Evolutionary conservation across 2,329 filamentous ascomycete species (phyloP), one percentile per base, ranked within the genome.

Genomic region (Epichloe aotearoae): DNA sequence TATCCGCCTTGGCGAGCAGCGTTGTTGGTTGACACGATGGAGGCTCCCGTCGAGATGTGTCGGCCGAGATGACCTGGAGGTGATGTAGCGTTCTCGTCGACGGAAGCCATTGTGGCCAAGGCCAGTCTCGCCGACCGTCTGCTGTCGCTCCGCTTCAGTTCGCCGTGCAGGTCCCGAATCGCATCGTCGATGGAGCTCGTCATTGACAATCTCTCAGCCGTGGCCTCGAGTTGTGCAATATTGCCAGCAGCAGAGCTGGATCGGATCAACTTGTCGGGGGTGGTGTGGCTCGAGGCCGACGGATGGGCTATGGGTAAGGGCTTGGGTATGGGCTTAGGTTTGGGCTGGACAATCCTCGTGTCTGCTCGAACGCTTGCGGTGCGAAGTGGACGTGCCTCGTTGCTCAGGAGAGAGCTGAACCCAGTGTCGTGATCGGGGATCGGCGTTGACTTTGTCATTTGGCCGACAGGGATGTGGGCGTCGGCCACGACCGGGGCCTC

Each of bases 111-210:
- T 52, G 57, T 60, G 60, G 59, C 65, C 57, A 73, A 70, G 19
- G 76, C 79, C 43, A 79, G 71, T 47, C 82, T 70, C 8, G 81
- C 84, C 2, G 82, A 84, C 52, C 77, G 74, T 54, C 79, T 74
- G 61, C 81, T 86, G 61, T 86, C 84, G 61, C 73, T 79, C 57
- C 80, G 76, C 67, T 86, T 87, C 61, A 86, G 71, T 65, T 86
- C 82, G 54, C 80, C 73, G 65, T 87, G 82, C 56, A 88, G 73
- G 60, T 84, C 80, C 53, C 84, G 78, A 59, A 89, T 90, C 58
- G 86, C 84, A 69, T 86, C 80, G 59, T 85, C 84, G 61, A 89
- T 85, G 54, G 86, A 87, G 55, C 82, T 86, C 51, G 81, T 83
- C 70, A 79, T 77, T 58, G 83, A 86, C 64, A 90, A 73, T 56